Conservation (phyloP, 2,329 filamentous ascomycete species). For the Epichloe brachyelytri region DNA sequence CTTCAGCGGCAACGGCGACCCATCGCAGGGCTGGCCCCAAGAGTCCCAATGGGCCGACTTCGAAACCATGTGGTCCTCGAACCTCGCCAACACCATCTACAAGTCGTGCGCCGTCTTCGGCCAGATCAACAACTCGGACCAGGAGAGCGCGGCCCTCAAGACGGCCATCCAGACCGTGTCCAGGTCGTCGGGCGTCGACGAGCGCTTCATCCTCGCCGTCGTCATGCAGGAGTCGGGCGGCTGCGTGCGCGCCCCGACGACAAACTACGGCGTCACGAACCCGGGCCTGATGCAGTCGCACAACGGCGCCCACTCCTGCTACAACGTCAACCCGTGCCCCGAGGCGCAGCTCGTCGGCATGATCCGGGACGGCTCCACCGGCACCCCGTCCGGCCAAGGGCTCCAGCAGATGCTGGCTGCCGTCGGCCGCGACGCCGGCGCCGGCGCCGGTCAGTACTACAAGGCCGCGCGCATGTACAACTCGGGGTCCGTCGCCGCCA, state of each 20-base stretch:
- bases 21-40: conserved; percentile 16
- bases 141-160: conserved; percentile 12
- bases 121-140: conserved; percentile 9
- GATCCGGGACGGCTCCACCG: conserved; percentile 27
- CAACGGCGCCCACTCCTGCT: conserved; percentile 24
- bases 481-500: conserved; percentile 26
- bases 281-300: conserved; percentile 29
- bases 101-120: conserved; percentile 7
- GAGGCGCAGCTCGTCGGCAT: conserved; percentile 15
- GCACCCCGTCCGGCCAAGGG: conserved; percentile 28
- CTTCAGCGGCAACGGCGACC: conserved; percentile 1
- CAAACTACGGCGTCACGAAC: conserved; percentile 27
- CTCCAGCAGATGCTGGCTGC: conserved; percentile 24
- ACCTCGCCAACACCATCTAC: conserved; percentile 7
- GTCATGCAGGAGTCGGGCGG: conserved; percentile 31
- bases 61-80: conserved; percentile 13
- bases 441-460: conserved; percentile 21
- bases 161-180: conserved; percentile 21
- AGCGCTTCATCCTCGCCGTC: conserved; percentile 29
- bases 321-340: conserved; percentile 18
- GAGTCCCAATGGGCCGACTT: conserved; percentile 17
- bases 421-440: conserved; percentile 11
- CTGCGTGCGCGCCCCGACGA: conserved; percentile 28
- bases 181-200: conserved; percentile 17
- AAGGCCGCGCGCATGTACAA: conserved; percentile 36